Conservation (phyloP, 768 basidiomycete species). For the Phallus indusiatus region DNA sequence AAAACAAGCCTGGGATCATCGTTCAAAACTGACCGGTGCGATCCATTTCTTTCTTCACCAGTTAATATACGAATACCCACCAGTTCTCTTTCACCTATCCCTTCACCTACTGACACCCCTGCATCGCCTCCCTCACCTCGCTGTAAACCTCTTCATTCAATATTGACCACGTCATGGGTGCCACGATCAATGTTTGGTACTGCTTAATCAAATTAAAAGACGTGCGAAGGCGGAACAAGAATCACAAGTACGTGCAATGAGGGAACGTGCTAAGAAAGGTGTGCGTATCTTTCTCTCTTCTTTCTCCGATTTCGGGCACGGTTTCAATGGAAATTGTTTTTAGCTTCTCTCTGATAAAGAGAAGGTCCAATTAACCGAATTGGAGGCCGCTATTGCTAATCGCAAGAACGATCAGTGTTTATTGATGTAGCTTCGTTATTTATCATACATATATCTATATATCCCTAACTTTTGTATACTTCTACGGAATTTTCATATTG, state of each 20-base stretch:
- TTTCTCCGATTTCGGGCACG: neutral
- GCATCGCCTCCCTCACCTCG: constrained; percentile 11
- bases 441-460: neutral
- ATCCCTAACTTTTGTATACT: neutral
- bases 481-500: too few species aligned
- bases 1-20: constrained; percentile 23
- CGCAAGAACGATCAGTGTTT: neutral
- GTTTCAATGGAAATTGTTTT: neutral
- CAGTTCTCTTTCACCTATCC: constrained; percentile 30
- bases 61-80: constrained; percentile 58
- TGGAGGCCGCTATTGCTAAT: neutral
- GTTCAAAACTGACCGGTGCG: constrained; percentile 57
- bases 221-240: constrained; percentile 69
- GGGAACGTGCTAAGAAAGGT: constrained; percentile 66
- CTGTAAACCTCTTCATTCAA: constrained; percentile 25
- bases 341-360: constrained; percentile 3
- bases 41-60: constrained; percentile 15
- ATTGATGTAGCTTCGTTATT: neutral
- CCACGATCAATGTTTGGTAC: constrained; percentile 60
- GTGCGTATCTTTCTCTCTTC: constrained; percentile 29
- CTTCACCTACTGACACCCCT: constrained; percentile 17
- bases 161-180: constrained; percentile 35
- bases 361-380: neutral
- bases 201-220: constrained; percentile 46
- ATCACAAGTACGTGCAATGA: constrained; percentile 60